Evolutionary conservation across 2,329 filamentous ascomycete genomes (phyloP).

Genomic region (Stachybotrys elegans): DNA sequence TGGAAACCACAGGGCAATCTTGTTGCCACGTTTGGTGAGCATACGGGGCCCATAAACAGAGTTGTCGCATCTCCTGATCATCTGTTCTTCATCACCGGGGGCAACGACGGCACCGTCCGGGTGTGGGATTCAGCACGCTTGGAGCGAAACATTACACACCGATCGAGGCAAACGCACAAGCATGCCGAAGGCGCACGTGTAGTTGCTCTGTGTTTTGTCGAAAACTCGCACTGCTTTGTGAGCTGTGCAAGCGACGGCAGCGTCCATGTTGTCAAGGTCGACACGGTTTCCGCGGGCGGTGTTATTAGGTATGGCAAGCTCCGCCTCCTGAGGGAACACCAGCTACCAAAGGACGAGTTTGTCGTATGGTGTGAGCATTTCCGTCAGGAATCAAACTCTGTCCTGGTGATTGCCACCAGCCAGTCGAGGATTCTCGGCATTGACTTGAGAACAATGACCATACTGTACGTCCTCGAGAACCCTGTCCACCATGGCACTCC

Average conservation of each 20-base stretch:
- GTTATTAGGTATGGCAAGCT: constrained; percentile 75
- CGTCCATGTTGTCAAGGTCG: constrained; percentile 83
- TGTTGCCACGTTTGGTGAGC: constrained; percentile 85
- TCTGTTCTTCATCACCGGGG: constrained; percentile 88
- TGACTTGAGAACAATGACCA: constrained; percentile 80
- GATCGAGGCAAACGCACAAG: constrained; percentile 79
- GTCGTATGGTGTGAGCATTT: constrained; percentile 92
- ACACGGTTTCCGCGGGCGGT: constrained; percentile 38
- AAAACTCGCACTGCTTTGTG: constrained; percentile 89
- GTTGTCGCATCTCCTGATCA: constrained; percentile 84
- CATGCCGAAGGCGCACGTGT: constrained; percentile 69
- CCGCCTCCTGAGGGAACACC: constrained; percentile 71
- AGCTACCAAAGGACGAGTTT: constrained; percentile 67
- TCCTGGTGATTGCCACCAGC: constrained; percentile 81
- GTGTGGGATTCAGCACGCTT: constrained; percentile 89
- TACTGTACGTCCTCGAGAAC: constrained; percentile 76
- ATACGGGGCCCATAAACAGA: constrained; percentile 75
- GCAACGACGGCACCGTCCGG: constrained; percentile 85
- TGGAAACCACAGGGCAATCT: constrained; percentile 84
- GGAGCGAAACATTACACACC: constrained; percentile 85
- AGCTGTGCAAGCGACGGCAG: constrained; percentile 87
- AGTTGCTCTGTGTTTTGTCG: constrained; percentile 81
- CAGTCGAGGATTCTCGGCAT: constrained; percentile 77
- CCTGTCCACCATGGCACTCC: constrained; percentile 88
- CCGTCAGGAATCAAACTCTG: constrained; percentile 74